phyloP scores from a whole-genome alignment of 2,329 filamentous ascomycete species.

The Sarocladium brachiariae region DNA sequence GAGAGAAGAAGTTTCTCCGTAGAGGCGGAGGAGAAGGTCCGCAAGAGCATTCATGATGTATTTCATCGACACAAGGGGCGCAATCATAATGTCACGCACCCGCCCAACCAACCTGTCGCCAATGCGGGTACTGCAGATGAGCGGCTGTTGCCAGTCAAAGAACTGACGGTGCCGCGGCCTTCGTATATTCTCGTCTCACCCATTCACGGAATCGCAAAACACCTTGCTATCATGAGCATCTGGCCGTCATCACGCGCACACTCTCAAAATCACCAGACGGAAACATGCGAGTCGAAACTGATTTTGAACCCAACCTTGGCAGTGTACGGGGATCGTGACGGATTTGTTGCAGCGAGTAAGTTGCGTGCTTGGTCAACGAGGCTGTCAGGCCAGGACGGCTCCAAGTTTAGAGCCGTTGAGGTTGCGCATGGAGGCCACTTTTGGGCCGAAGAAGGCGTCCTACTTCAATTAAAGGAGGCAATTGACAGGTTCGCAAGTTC shows the following conservation, averaged over 20 bases:
- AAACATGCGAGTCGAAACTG: slow-evolving; percentile 47
- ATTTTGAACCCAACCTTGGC: slow-evolving; percentile 55
- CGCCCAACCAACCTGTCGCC: not conserved
- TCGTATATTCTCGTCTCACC: slow-evolving; percentile 65
- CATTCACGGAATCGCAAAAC: slow-evolving; percentile 51
- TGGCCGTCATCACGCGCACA: slow-evolving; percentile 24
- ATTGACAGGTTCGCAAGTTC: not conserved
- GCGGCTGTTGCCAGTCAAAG: slow-evolving; percentile 23
- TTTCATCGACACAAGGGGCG: slow-evolving; percentile 21
- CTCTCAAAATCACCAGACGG: slow-evolving; percentile 14
- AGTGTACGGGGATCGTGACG: slow-evolving; percentile 69
- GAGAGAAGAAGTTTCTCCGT: slow-evolving; percentile 27
- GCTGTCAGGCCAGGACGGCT: slow-evolving; percentile 34
- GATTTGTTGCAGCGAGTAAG: slow-evolving; percentile 61
- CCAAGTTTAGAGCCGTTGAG: slow-evolving; percentile 40
- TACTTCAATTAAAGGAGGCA: slow-evolving; percentile 22
- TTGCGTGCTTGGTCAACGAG: slow-evolving; percentile 59
- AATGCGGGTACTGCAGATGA: slow-evolving; percentile 14
- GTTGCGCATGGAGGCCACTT: slow-evolving; percentile 54
- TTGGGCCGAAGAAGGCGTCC: slow-evolving; percentile 49
- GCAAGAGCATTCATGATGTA: slow-evolving; percentile 41
- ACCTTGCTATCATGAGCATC: slow-evolving; percentile 56
- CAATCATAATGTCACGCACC: not conserved
- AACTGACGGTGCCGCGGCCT: slow-evolving; percentile 30
- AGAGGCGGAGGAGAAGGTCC: slow-evolving; percentile 41